Evolutionary conservation across 495 filamentous ascomycete species (phyloP).

Genomic region (Chaetomium fimeti): DNA sequence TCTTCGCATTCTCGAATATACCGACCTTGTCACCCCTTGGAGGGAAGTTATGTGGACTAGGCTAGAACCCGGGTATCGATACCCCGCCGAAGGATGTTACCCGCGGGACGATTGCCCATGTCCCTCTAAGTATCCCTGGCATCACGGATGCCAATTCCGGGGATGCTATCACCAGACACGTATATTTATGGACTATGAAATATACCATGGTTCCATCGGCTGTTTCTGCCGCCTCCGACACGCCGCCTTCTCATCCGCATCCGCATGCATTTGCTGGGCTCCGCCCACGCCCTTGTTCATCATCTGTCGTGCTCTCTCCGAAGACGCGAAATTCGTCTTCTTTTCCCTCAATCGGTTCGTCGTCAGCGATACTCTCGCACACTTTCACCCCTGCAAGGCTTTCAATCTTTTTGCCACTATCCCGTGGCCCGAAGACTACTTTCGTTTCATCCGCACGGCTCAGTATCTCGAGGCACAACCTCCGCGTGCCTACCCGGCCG

Average conservation of each 20-base stretch:
- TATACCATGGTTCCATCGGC: neutral
- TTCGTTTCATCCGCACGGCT: neutral
- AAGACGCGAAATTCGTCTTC: conserved; percentile 5
- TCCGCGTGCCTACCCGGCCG: conserved; percentile 2
- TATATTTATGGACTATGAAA: neutral
- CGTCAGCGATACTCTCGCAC: conserved; percentile 3
- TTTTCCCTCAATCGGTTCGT: conserved; percentile 3
- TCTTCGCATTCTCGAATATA: conserved; percentile 1
- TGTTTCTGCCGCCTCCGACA: conserved; percentile 12
- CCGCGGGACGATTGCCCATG: neutral
- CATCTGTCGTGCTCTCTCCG: neutral
- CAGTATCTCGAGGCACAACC: neutral
- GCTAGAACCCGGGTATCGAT: neutral
- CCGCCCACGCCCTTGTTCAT: conserved; percentile 15
- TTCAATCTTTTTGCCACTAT: neutral
- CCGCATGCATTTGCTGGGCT: conserved; percentile 3
- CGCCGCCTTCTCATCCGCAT: conserved; percentile 5
- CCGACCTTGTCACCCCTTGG: conserved; percentile 9
- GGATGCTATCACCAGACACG: conserved; percentile 1
- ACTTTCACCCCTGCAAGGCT: neutral
- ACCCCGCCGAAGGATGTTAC: neutral
- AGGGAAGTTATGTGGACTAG: conserved; percentile 10
- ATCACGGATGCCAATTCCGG: conserved; percentile 3
- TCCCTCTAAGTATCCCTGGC: neutral
- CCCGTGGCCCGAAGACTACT: neutral